Evolutionary conservation across 2,329 filamentous ascomycete genomes (phyloP), one percentile per base, ranked within the genome.

Genomic region (Neopestalotiopsis sp.): DNA sequence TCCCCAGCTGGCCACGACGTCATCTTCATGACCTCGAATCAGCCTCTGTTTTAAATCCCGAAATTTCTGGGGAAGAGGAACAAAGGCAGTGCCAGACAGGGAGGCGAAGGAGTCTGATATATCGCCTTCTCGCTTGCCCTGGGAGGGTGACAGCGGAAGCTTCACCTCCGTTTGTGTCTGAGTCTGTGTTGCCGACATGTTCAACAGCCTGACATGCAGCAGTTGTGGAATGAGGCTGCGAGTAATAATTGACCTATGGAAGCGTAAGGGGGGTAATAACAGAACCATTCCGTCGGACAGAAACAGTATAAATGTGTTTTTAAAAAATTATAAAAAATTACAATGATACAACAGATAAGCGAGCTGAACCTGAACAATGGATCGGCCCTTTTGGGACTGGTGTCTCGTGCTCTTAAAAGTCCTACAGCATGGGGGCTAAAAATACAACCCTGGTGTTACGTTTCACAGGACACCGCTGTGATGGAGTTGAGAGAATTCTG

Each of bases 61-160:
- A 73, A 88, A 91, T 0, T 87, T 81, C 69, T 85, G 80, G 0
- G 89, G 88, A 0, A 91, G 80, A 0, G 86, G 83, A 12, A 78
- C 74, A 4, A 79, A 74, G 7, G 80, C 74, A 2, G 75, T 75
- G 0, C 87, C 86, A 0, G 88, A 88, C 2, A 91, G 79, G 0
- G 89, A 91, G 0, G 85, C 84, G 68, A 91, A 91, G 1, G 88
- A 81, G 65, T 89, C 88, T 0, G 89, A 89, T 42, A 91, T 91
- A 71, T 90, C 85, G 3, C 89, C 89, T 72, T 89, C 87, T 52
- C 85, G 83, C 72, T 89, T 89, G 10, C 58, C 68, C 4, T 52
- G 17, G 10, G 49, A 13, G 59, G 10, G 32, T 28, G 4, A n/a
- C 59, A 17, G 45, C 17, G 59, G 59, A 62, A 32, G 30, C 30